Conservation (phyloP, 345 rosid genomes). For the Physaria fendleri region DNA sequence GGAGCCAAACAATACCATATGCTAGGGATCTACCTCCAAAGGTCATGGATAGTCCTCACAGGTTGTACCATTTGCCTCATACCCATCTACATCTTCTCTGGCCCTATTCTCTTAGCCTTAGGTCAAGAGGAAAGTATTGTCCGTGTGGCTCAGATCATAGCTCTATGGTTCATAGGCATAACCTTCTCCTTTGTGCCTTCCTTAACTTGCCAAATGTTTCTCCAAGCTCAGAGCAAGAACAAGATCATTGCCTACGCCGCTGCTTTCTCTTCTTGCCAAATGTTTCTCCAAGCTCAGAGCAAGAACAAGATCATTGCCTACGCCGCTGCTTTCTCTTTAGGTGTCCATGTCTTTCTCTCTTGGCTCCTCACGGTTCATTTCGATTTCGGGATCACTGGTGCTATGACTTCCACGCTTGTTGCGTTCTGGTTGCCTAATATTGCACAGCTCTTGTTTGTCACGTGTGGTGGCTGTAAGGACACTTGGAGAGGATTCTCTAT, state of each 20-base stretch:
- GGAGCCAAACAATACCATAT: constrained; percentile 73
- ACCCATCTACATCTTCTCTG: constrained; percentile 48
- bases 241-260: constrained; percentile 57
- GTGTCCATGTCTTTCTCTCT: constrained; percentile 46
- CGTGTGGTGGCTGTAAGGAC: constrained; percentile 55
- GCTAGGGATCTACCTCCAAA: constrained; percentile 77
- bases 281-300: constrained; percentile 80
- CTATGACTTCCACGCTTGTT: constrained; percentile 49
- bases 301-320: constrained; percentile 65
- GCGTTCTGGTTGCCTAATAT: constrained; percentile 77
- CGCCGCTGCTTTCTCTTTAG: constrained; percentile 42
- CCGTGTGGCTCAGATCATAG: constrained; percentile 37
- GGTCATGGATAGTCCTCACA: constrained; percentile 67
- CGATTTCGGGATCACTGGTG: constrained; percentile 56
- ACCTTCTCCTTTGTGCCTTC: constrained; percentile 38
- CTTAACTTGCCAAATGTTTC: constrained; percentile 72
- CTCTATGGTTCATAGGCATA: constrained; percentile 49
- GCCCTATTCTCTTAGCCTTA: constrained; percentile 42
- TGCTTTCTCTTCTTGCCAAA: constrained; percentile 54
- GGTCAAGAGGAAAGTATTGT: constrained; percentile 55
- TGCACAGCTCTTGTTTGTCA: constrained; percentile 54
- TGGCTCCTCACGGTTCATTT: constrained; percentile 55
- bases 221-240: constrained; percentile 84
- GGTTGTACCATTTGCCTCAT: constrained; percentile 34
- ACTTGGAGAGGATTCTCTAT: constrained; percentile 66